These are phyloP conservation scores for Excoecaria agallocha DNA, from an alignment of 345 rosid species.

Conservation along the genomic window DNA sequence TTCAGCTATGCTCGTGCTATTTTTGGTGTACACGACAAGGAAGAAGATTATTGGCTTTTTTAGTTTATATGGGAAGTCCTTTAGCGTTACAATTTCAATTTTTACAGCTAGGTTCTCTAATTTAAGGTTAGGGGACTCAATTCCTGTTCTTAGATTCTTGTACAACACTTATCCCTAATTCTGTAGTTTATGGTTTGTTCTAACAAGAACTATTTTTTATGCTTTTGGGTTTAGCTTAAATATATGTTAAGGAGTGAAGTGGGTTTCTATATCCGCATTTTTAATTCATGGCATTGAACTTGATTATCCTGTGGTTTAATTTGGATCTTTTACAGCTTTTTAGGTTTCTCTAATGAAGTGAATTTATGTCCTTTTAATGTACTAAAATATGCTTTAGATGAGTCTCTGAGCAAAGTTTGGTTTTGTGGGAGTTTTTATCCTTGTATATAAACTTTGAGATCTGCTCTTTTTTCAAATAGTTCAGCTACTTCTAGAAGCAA, in stretches of 20 bases:
- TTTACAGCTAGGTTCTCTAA: conserved; percentile 27
- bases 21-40: conserved; percentile 9
- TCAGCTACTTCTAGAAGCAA: conserved; percentile 31
- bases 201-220: too few relatives aligned
- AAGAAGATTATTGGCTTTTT: conserved; percentile 23
- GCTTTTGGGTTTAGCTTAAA: conserved; percentile 21
- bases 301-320: conserved; percentile 19
- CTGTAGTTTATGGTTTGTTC: conserved; percentile 4
- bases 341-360: conserved; percentile 10
- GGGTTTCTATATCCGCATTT: conserved; percentile 16
- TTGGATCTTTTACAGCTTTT: conserved; percentile 17
- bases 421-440: conserved; percentile 21
- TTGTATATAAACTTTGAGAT: conserved; percentile 19
- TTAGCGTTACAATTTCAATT: conserved; percentile 14
- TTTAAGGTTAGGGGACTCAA: conserved; percentile 22
- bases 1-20: conserved; percentile 20
- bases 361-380: conserved; percentile 22
- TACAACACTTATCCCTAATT: not conserved
- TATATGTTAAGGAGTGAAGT: conserved; percentile 4
- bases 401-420: conserved; percentile 10
- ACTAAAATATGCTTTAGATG: conserved; percentile 15
- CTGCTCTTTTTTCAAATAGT: conserved; percentile 31
- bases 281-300: conserved; percentile 15
- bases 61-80: conserved; percentile 4
- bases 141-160: conserved; percentile 3